Percentiles rank a stretch among this genome's conserved stretches.
Evolutionary conservation across 192 early-diverging fungal genomes (phyloP).

Genomic region (Coemansia pectinata): DNA sequence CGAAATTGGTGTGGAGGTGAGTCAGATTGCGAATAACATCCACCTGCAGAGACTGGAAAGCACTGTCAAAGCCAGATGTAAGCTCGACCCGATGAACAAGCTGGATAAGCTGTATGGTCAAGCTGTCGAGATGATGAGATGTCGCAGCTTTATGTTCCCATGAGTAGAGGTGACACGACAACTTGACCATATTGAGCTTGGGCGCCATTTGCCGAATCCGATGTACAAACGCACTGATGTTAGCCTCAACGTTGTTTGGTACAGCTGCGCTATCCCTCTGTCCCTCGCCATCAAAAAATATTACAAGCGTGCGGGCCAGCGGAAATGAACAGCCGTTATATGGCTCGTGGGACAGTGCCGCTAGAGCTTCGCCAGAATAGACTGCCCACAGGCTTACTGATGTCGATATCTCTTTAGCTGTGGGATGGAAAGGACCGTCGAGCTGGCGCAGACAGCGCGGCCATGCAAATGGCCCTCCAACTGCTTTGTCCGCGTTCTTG

Average conservation of each 20-base stretch:
- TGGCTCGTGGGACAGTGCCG: background rate
- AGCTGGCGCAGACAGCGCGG: background rate
- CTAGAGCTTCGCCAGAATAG: background rate
- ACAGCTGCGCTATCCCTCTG: background rate
- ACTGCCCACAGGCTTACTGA: background rate
- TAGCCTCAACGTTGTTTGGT: background rate
- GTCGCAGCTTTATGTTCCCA: background rate
- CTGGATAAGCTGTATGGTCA: background rate
- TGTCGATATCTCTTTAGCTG: background rate
- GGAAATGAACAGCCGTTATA: background rate
- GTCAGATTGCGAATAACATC: background rate
- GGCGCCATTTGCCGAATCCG: background rate
- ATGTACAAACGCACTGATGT: background rate
- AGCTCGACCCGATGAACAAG: background rate
- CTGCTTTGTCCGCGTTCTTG: background rate
- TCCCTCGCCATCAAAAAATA: background rate
- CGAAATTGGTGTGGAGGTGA: background rate
- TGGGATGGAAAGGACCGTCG: background rate
- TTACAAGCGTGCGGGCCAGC: background rate
- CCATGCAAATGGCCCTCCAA: background rate
- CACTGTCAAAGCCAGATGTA: background rate
- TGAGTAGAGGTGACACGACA: background rate
- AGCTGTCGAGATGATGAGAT: background rate
- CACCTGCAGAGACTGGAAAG: background rate
- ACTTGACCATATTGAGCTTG: background rate